Percentiles rank a stretch among this genome's conserved stretches.
phyloP scores from a whole-genome alignment of 371 early-diverging fungal species.

The Mortierella sp. region DNA sequence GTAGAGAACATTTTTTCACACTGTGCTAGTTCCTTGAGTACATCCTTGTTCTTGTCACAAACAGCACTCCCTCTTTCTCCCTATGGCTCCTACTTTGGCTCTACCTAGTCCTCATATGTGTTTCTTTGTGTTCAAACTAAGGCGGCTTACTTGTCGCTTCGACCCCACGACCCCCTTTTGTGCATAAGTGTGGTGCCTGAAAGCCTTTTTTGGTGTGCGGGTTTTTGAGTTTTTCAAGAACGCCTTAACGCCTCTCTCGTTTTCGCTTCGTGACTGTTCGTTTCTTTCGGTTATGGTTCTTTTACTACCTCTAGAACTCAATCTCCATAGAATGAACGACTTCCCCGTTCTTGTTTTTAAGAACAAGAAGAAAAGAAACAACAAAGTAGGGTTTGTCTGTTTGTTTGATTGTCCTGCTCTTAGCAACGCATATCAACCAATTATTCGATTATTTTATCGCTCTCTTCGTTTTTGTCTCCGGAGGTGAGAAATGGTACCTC shows the following conservation, averaged over 20 bases:
- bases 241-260: background rate
- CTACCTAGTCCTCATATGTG: too few species aligned
- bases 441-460: conserved; percentile 10
- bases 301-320: background rate
- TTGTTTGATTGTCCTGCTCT: background rate
- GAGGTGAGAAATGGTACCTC: background rate
- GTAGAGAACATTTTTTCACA: too few species aligned
- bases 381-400: background rate
- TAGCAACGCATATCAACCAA: background rate
- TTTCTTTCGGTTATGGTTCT: background rate
- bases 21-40: too few species aligned
- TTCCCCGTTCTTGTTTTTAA: background rate
- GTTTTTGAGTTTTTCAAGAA: background rate
- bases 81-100: too few species aligned
- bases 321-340: background rate
- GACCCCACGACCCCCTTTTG: background rate
- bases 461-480: background rate
- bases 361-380: background rate
- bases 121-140: background rate
- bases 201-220: background rate
- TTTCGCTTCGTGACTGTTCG: background rate
- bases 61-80: too few species aligned
- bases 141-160: background rate
- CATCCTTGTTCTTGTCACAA: too few species aligned
- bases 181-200: background rate